Conservation (phyloP, 306 rosid genomes). For the Rubus idaeus region DNA sequence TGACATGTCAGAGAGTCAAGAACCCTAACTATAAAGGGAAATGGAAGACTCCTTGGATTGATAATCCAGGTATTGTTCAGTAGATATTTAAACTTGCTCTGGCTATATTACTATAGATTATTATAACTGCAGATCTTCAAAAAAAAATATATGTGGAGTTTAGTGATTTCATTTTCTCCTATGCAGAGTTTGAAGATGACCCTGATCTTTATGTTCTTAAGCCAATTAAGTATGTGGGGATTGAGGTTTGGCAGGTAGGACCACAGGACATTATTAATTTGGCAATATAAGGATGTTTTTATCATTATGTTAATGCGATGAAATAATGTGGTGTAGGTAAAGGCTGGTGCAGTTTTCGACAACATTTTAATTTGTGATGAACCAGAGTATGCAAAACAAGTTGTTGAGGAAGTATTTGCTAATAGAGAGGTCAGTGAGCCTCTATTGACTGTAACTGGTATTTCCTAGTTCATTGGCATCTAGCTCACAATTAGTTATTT, state of each 20-base stretch:
- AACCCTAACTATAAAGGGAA: constrained; percentile 95
- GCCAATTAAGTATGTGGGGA: constrained; percentile 90
- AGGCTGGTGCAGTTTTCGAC: constrained; percentile 94
- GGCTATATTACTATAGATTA: background rate
- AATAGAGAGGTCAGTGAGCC: constrained; percentile 62
- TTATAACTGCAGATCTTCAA: constrained; percentile 21
- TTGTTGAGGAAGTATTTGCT: constrained; percentile 64
- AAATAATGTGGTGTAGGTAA: constrained; percentile 54
- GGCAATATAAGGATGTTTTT: background rate
- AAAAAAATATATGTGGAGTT: constrained; percentile 27
- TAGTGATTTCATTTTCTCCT: constrained; percentile 9
- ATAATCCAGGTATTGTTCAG: constrained; percentile 77
- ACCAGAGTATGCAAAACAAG: constrained; percentile 81
- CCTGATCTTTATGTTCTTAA: constrained; percentile 82
- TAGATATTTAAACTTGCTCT: background rate
- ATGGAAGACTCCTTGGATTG: constrained; percentile 92
- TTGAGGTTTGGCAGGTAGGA: constrained; percentile 98
- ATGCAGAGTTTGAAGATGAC: constrained; percentile 91
- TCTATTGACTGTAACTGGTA: constrained; percentile 18
- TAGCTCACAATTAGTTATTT: constrained; percentile 7
- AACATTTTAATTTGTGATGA: constrained; percentile 89
- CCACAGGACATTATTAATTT: constrained; percentile 31
- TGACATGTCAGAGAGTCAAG: constrained; percentile 72
- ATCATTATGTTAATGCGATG: constrained; percentile 1
- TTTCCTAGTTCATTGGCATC: constrained; percentile 10